A percentile compares a stretch with the other conserved stretches of the same genome.
Evolutionary conservation across 331 rosid species (phyloP).

Genomic region (Cucumis variabilis): DNA sequence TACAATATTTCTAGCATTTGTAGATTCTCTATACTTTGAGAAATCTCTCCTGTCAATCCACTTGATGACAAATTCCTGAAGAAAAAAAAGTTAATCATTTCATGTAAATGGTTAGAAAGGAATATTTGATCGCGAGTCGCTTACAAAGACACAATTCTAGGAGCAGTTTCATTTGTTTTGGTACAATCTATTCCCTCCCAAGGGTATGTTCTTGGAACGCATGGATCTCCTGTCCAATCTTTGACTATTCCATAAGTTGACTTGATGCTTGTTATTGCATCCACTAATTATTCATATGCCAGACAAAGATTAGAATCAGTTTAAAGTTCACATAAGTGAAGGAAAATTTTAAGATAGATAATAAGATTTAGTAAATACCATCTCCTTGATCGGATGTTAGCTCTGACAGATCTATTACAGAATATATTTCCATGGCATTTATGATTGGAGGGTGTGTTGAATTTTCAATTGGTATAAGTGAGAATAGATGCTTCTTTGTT

Average conservation of each 20-base stretch:
- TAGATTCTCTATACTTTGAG: slow-evolving; percentile 38
- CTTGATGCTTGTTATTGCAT: slow-evolving; percentile 51
- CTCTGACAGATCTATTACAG: neutral
- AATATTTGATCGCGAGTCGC: neutral
- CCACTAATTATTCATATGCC: slow-evolving; percentile 38
- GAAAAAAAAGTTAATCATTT: neutral
- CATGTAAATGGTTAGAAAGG: neutral
- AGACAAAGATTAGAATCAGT: neutral
- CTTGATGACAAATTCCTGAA: slow-evolving; percentile 57
- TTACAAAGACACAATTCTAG: slow-evolving; percentile 55
- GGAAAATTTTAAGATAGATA: neutral
- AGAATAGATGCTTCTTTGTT: neutral
- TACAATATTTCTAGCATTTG: slow-evolving; percentile 51
- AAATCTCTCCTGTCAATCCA: slow-evolving; percentile 56
- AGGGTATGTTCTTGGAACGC: slow-evolving; percentile 42
- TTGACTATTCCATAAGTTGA: slow-evolving; percentile 40
- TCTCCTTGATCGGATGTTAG: slow-evolving; percentile 41
- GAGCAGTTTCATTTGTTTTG: slow-evolving; percentile 21
- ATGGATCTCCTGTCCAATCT: slow-evolving; percentile 77
- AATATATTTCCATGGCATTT: slow-evolving; percentile 54
- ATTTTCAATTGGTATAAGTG: neutral
- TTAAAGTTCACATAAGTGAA: neutral
- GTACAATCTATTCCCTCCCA: slow-evolving; percentile 67
- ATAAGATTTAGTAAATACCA: slow-evolving; percentile 10
- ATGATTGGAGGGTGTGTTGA: slow-evolving; percentile 63